Evolutionary conservation across 176 grass and related monocot genomes (phyloP), one percentile per base, ranked within the genome.

Genomic region (Ensete glaucum): DNA sequence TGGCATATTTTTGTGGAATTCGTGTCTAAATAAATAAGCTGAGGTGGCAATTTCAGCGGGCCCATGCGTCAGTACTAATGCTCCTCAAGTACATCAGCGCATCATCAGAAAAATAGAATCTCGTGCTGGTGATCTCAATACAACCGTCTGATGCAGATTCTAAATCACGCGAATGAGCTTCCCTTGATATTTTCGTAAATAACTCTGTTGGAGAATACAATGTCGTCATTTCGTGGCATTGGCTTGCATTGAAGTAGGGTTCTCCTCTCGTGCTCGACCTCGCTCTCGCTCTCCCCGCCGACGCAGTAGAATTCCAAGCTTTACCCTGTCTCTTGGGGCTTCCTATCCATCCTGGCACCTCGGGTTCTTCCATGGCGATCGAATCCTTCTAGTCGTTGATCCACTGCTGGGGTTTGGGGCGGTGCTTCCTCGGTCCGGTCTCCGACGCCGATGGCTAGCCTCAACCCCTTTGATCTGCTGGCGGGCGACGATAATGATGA

Each of bases 401-500:
- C 57, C 6, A 8, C 9, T 23, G 3, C 29, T 62, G 20, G 74
- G 14, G 9, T 62, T 76, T 50, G 19, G n/a, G 15, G 8, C 19
- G 9, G 12, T 10, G 9, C 9, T 56, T 13, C 43, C 74, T 67
- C 57, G 74, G 24, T 49, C 57, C 15, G 54, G 34, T 56, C 74
- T 60, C 29, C 13, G 8, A 23, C 43, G 16, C 19, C 57, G 29
- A 76, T 76, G 74, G 14, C 74, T 56, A 51, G 26, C 56, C 34
- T 13, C 8, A 76, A 76, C 56, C 57, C 74, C 15, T 76, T 76
- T 19, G 74, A 76, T 76, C 26, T 76, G 27, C 74, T 76, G 19
- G 55, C 55, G 7, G 74, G 64, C 19, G 43, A 76, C 29, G 74
- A 64, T 4, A 63, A 76, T 11, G 74, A 76, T 57, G 74, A 76